A percentile compares a stretch with the other conserved stretches of the same genome.
Evolutionary conservation across 257 asterid species (phyloP).

Genomic region (Solanum piurae): DNA sequence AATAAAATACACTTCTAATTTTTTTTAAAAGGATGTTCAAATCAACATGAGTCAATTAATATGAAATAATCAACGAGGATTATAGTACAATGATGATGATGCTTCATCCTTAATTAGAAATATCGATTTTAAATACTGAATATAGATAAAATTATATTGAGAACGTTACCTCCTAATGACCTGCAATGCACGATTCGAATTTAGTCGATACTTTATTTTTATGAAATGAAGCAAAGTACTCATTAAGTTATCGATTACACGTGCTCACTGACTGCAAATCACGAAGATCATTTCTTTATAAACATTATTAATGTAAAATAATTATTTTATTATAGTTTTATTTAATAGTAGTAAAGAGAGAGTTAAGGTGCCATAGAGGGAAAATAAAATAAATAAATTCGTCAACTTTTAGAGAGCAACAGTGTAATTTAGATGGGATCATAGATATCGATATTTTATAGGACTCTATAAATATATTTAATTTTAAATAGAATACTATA

Average conservation of each 20-base stretch:
- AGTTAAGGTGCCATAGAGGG: neutral
- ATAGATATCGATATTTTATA: too few relatives aligned
- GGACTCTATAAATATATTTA: too few relatives aligned
- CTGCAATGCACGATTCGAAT: accelerated
- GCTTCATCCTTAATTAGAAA: too few relatives aligned
- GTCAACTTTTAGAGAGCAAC: neutral
- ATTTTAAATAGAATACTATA: too few relatives aligned
- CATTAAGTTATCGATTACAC: neutral
- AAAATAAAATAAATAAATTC: neutral
- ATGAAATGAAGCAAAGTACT: neutral
- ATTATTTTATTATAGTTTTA: neutral
- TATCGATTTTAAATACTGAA: accelerated
- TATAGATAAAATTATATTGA: too few relatives aligned
- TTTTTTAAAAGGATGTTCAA: neutral
- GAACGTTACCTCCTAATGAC: accelerated
- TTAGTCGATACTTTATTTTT: too few relatives aligned
- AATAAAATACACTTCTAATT: too few relatives aligned
- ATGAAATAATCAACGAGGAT: too few relatives aligned
- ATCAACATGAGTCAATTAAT: neutral
- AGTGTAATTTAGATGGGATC: neutral
- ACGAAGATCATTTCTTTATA: neutral
- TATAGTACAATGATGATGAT: accelerated
- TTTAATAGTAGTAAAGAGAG: neutral
- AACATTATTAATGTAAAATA: neutral
- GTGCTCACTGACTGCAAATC: neutral